A percentile compares a stretch with the other conserved stretches of the same genome.
Evolutionary conservation across 2,329 filamentous ascomycete species (phyloP).

Genomic region (Talaromyces sp.): DNA sequence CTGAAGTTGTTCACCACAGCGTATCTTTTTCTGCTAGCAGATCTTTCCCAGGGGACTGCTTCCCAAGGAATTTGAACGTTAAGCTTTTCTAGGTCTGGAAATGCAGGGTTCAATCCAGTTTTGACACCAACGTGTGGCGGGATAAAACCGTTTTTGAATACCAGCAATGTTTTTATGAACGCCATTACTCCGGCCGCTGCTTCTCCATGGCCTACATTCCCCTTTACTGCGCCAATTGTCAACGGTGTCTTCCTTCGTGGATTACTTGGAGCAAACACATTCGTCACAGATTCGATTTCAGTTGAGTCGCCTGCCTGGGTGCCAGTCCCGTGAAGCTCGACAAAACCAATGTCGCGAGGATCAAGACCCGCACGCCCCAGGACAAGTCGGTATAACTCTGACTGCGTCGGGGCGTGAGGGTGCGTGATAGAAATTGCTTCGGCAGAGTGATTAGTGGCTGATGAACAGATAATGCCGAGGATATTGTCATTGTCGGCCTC

Average conservation of each 20-base stretch:
- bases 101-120: not conserved
- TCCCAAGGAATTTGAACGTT: conserved; percentile 20
- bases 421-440: conserved; percentile 6
- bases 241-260: conserved; percentile 28
- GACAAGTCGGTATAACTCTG: conserved; percentile 15
- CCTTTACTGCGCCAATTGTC: conserved; percentile 23
- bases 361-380: conserved; percentile 8
- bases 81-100: not conserved
- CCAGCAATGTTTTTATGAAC: not conserved
- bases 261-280: conserved; percentile 16
- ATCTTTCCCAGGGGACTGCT: conserved; percentile 16
- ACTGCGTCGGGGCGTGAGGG: conserved; percentile 12
- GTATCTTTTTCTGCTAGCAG: conserved; percentile 23
- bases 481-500: conserved; percentile 15
- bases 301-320: conserved; percentile 26
- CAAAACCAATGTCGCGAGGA: conserved; percentile 20
- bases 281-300: conserved; percentile 23
- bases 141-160: not conserved
- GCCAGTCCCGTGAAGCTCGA: conserved; percentile 27
- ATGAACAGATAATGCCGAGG: conserved; percentile 14
- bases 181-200: conserved; percentile 12
- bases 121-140: conserved; percentile 6
- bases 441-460: conserved; percentile 29
- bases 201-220: conserved; percentile 40
- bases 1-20: conserved; percentile 59